These are phyloP conservation scores for Thalassiosira allenii DNA, from an alignment of 352 stramenopile genomes.

Conservation along the genomic window DNA sequence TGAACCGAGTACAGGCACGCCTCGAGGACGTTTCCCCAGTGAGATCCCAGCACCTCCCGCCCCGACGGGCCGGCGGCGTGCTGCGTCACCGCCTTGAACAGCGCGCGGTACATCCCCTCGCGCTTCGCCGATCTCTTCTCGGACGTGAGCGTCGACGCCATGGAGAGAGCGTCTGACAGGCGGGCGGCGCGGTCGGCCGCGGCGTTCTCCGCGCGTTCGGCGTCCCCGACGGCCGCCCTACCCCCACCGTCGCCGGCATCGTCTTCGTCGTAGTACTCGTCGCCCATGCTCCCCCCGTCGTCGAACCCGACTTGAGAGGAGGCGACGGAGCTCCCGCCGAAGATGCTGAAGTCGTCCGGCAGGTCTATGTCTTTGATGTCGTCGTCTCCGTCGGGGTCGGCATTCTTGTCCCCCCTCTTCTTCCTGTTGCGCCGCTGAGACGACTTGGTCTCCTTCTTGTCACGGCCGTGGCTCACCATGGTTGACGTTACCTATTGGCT, in stretches of 20 bases:
- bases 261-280: no score
- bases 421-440: constrained; percentile 14
- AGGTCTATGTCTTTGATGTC: constrained; percentile 12
- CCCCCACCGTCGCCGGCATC: constrained; percentile 2
- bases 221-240: neutral
- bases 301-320: constrained; percentile 20
- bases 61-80: constrained; percentile 58
- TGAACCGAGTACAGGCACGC: constrained; percentile 49
- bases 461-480: constrained; percentile 49
- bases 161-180: constrained; percentile 50
- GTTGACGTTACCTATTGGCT: no score
- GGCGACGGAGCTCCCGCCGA: constrained; percentile 9
- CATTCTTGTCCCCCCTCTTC: neutral
- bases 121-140: constrained; percentile 73
- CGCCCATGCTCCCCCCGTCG: neutral
- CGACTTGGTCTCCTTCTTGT: constrained; percentile 47
- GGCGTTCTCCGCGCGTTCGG: neutral
- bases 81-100: constrained; percentile 77
- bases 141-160: constrained; percentile 53
- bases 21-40: constrained; percentile 23
- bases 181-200: constrained; percentile 17
- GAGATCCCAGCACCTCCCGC: constrained; percentile 35
- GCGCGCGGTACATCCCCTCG: constrained; percentile 54
- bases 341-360: constrained; percentile 22
- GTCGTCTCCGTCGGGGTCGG: constrained; percentile 3